Evolutionary conservation across 2,329 filamentous ascomycete genomes (phyloP).

Genomic region (Rhynchosporium agropyri): DNA sequence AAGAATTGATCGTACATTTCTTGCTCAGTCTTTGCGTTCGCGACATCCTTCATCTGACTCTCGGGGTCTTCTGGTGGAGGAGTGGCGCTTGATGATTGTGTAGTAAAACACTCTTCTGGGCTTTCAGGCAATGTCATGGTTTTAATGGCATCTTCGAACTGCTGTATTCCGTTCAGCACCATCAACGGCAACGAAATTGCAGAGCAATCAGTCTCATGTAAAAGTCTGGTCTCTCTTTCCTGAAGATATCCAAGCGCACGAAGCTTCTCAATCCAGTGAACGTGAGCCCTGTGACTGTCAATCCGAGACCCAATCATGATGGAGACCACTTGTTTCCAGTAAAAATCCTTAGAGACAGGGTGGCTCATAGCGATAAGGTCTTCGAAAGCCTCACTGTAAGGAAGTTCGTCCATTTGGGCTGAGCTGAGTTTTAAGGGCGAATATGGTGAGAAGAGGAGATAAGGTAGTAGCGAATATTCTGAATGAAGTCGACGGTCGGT

Average conservation of each 20-base stretch:
- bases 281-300: neutral
- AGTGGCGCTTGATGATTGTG: neutral
- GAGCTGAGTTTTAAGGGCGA: conserved; percentile 37
- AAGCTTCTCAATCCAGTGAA: conserved; percentile 29
- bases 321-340: neutral
- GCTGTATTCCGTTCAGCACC: neutral
- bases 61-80: neutral
- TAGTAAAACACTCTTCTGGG: neutral
- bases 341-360: neutral
- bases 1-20: conserved; percentile 40
- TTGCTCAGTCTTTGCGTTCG: conserved; percentile 34
- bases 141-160: neutral
- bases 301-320: neutral
- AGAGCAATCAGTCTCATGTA: neutral
- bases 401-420: conserved; percentile 25
- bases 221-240: neutral
- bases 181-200: neutral
- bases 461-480: conserved; percentile 40
- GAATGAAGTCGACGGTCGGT: conserved; percentile 22
- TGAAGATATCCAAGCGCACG: conserved; percentile 21
- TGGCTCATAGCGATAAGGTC: conserved; percentile 37
- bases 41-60: neutral
- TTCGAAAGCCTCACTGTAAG: conserved; percentile 40
- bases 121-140: neutral
- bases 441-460: conserved; percentile 41